A percentile compares a stretch with the other conserved stretches of the same genome.
Conservation (phyloP, 1,284 basidiomycete genomes). For the Papiliotrema flavescens region DNA sequence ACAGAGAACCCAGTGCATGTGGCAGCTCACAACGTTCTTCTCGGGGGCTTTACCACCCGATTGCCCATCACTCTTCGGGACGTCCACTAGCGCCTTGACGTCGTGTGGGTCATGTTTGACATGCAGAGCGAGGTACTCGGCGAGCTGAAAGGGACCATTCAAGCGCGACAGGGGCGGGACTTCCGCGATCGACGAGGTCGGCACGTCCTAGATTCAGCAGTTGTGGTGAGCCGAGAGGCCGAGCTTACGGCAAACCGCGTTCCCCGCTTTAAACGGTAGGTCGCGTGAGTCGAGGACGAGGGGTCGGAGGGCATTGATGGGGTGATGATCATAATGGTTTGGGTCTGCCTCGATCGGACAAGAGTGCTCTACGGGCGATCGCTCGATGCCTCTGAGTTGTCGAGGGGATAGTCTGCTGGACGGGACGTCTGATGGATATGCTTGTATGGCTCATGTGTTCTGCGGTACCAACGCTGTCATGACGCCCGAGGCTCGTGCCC, state of each 20-base stretch:
- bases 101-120: slow-evolving; percentile 83
- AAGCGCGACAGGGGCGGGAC: slow-evolving; percentile 48
- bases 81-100: slow-evolving; percentile 71
- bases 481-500: too few species aligned
- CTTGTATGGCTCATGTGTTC: too few species aligned
- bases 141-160: slow-evolving; percentile 88
- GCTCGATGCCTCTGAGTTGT: too few species aligned
- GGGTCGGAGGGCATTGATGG: not conserved
- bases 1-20: not conserved
- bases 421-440: too few species aligned
- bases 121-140: slow-evolving; percentile 88
- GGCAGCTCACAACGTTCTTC: slow-evolving; percentile 49
- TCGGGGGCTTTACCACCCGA: slow-evolving; percentile 50
- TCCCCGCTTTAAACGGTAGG: slow-evolving; percentile 2
- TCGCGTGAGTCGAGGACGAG: slow-evolving; percentile 3
- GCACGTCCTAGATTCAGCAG: not conserved
- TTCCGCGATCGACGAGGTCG: slow-evolving; percentile 1
- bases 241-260: not conserved
- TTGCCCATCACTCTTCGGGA: slow-evolving; percentile 55
- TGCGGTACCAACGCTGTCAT: too few species aligned
- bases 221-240: not conserved
- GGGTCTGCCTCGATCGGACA: not conserved
- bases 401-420: too few species aligned
- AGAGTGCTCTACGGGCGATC: not conserved
- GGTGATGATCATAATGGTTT: not conserved